phyloP scores from a whole-genome alignment of 2,329 filamentous ascomycete species.

The Trichothecium roseum region DNA sequence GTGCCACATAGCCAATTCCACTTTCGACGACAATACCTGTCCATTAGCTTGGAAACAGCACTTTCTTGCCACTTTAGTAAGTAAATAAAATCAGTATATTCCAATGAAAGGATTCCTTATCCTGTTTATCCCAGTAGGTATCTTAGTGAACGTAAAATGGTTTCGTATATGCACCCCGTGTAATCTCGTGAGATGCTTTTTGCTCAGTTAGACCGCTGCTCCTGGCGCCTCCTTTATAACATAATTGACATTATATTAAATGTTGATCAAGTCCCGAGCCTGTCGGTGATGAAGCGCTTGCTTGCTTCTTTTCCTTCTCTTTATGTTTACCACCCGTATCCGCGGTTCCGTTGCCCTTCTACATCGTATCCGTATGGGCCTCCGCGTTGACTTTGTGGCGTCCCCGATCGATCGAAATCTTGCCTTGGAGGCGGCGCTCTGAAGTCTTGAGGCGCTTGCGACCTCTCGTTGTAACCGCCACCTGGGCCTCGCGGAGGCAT shows the following conservation, averaged over 20 bases:
- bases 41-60: too few relatives aligned
- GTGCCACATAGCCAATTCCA: too few relatives aligned
- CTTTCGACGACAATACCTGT: too few relatives aligned
- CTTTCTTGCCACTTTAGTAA: too few relatives aligned
- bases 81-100: too few relatives aligned
- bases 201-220: too few relatives aligned
- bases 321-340: slow-evolving; percentile 11
- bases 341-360: slow-evolving; percentile 20
- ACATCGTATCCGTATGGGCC: slow-evolving; percentile 24
- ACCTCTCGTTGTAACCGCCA: slow-evolving; percentile 16
- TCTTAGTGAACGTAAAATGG: too few relatives aligned
- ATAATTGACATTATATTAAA: background rate
- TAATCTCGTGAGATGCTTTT: too few relatives aligned
- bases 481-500: slow-evolving; percentile 19
- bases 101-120: too few relatives aligned
- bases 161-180: too few relatives aligned
- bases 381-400: slow-evolving; percentile 12
- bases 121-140: too few relatives aligned
- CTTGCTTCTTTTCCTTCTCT: background rate
- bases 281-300: background rate
- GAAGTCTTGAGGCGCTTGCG: slow-evolving; percentile 14
- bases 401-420: slow-evolving; percentile 8
- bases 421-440: slow-evolving; percentile 11
- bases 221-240: too few relatives aligned
- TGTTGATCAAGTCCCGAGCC: slow-evolving; percentile 1